Evolutionary conservation across 2,329 filamentous ascomycete species (phyloP), one percentile per base, ranked within the genome.

Genomic region (Fusarium siculi): DNA sequence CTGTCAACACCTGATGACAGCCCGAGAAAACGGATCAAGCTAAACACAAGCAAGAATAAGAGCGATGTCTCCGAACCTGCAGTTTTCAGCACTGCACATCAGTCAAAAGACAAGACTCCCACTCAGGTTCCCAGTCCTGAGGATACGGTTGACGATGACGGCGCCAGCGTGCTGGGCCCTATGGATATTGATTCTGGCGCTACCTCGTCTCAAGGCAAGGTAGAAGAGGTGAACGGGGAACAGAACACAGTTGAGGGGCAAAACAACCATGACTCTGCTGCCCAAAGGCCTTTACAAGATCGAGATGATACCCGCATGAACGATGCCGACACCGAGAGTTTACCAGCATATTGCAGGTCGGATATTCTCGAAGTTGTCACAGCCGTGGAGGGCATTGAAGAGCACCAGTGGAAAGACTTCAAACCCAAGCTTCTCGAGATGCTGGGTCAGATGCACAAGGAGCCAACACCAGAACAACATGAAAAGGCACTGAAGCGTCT

Each of bases 351-450:
- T 11, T 58, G 58, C 37, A 56, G 58, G 44, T 58, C 71, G 32
- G 56, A 61, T 9, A 32, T 50, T 30, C 43, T 59, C 4, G 55
- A 74, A 18, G 32, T 74, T 18, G 25, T 23, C 25, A 23, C 39
- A 32, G 63, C 30, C 32, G 53, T 8, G 7, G 18, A 28, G 28
- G 15, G 39, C 21, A 50, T 57, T n/a, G 47, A 34, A 14, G 40
- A 37, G 5, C 7, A 52, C 9, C 47, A 63, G 15, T 60, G 57
- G 57, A 42, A 54, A n/a, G 44, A 55, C 4, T 68, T 61, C 55
- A 73, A 72, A 53, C 52, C 63, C 16, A 55, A 52, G 21, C 43
- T 73, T 30, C 36, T 74, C 23, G 28, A 39, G 30, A 68, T 74
- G 67, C 19, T 74, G 7, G 30, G 32, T 12, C 47, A 50, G 6